phyloP scores from a whole-genome alignment of 257 asterid genomes.

The Marsdenia floribunda region DNA sequence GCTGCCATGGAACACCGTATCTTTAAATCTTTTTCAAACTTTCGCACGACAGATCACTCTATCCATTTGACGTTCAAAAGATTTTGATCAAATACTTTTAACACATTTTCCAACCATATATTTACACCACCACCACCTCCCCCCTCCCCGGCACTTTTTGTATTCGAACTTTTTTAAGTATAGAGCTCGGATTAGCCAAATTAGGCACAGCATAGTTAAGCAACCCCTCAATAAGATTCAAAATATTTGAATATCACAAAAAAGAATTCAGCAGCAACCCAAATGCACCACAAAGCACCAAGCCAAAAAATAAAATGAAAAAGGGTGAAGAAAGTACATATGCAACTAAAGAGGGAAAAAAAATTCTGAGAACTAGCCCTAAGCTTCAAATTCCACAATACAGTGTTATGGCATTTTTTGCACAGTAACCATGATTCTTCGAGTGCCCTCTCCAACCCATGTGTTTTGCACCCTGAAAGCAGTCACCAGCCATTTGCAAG shows the following conservation, averaged over 20 bases:
- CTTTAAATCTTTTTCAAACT: too few species aligned
- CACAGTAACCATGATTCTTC: background rate
- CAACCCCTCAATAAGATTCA: background rate
- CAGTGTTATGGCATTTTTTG: background rate
- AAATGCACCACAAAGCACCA: background rate
- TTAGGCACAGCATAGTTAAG: too few species aligned
- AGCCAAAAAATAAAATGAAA: background rate
- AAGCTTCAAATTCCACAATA: background rate
- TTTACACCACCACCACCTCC: too few species aligned
- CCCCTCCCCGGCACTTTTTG: too few species aligned
- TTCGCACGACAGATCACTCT: too few species aligned
- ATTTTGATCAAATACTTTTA: too few species aligned
- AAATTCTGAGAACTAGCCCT: background rate
- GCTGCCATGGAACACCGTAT: too few species aligned
- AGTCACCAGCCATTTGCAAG: background rate
- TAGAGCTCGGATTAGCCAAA: too few species aligned
- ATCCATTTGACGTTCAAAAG: too few species aligned
- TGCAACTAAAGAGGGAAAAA: background rate
- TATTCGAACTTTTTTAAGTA: too few species aligned
- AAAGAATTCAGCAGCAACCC: background rate
- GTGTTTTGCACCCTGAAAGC: background rate
- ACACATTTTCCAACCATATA: too few species aligned
- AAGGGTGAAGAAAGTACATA: background rate
- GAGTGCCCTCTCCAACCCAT: constrained; percentile 8
- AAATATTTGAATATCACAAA: background rate